These are phyloP conservation scores for Hypoxylon rubiginosum DNA, from an alignment of 2,329 filamentous ascomycete genomes.

Conservation along the genomic window DNA sequence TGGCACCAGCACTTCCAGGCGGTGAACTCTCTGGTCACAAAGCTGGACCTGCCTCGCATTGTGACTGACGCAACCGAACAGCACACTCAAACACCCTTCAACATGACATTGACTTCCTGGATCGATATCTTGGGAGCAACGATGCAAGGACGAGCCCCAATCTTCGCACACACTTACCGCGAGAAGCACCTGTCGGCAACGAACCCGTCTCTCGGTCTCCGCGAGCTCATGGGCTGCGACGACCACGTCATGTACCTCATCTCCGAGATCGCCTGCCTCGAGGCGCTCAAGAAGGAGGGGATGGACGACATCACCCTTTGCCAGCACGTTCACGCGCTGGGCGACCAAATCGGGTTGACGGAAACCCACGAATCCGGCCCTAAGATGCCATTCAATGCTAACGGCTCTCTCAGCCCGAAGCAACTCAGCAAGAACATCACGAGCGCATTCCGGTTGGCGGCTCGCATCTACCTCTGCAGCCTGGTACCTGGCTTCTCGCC, in stretches of 20 bases:
- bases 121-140: conserved; percentile 97
- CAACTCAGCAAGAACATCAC: conserved; percentile 92
- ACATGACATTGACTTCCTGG: conserved; percentile 94
- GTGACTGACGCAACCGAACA: conserved; percentile 73
- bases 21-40: conserved; percentile 85
- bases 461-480: conserved; percentile 96
- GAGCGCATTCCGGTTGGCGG: conserved; percentile 88
- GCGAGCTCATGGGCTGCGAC: conserved; percentile 97
- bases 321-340: conserved; percentile 89
- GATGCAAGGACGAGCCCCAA: conserved; percentile 87
- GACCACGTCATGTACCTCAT: conserved; percentile 98
- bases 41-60: conserved; percentile 81
- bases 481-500: conserved; percentile 90
- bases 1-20: conserved; percentile 99
- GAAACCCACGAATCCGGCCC: conserved; percentile 74
- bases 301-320: conserved; percentile 90
- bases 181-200: conserved; percentile 84
- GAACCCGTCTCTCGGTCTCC: conserved; percentile 77
- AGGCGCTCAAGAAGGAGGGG: conserved; percentile 84
- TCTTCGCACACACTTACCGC: conserved; percentile 94
- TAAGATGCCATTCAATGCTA: conserved; percentile 73
- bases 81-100: conserved; percentile 82
- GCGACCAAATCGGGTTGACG: conserved; percentile 85
- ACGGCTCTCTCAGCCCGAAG: conserved; percentile 82
- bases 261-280: conserved; percentile 95